phyloP scores from a whole-genome alignment of 2,329 filamentous ascomycete genomes.

The Fusarium poae region DNA sequence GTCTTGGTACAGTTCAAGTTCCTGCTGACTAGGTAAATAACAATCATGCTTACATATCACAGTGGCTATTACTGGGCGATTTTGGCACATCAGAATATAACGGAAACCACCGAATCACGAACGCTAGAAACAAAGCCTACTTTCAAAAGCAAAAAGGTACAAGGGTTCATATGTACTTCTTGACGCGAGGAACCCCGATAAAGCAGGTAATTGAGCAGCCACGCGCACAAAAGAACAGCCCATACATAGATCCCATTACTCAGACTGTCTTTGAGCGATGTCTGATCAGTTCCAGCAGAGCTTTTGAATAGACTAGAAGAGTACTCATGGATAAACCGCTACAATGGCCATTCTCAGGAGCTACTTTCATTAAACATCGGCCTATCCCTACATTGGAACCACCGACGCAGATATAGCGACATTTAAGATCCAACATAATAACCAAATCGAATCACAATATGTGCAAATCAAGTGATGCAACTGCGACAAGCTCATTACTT shows the following conservation, averaged over 20 bases:
- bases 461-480: background rate
- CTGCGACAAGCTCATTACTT: background rate
- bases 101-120: no score
- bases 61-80: background rate
- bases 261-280: fast-evolving
- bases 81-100: background rate
- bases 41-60: background rate
- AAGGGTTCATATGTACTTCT: no score
- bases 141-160: no score
- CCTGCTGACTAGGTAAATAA: background rate
- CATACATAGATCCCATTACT: background rate
- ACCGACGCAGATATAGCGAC: background rate
- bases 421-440: background rate
- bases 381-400: background rate
- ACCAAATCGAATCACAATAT: background rate
- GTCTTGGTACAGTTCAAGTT: background rate
- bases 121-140: no score
- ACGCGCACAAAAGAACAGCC: background rate
- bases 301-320: background rate
- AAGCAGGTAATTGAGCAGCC: no score
- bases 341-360: background rate
- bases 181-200: no score
- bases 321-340: background rate
- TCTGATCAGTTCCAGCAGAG: background rate
- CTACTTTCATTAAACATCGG: background rate